Base-by-base conservation (phyloP, 495 filamentous ascomycete species). In the Platismatia glauca region DNA sequence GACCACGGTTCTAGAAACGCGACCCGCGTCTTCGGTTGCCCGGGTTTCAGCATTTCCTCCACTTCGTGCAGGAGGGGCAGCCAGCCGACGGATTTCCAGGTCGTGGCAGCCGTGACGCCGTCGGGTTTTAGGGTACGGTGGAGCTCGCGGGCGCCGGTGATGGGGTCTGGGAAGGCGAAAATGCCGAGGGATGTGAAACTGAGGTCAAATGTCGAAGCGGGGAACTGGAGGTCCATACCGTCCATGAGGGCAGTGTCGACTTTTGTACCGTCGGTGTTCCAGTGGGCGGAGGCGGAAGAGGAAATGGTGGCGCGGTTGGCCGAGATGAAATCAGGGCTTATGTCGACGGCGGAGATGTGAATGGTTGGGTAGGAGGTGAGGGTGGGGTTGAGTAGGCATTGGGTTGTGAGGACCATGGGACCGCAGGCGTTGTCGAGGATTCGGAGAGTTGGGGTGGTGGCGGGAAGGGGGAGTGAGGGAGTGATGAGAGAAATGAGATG, bases 81-180 rank as follows among this genome's bases (percentile, higher is more conserved):
- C 66, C 62, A 67, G 15, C 66, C 75, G 37, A 68, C 67, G 33
- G 66, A 46, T 48, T 71, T 73, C 72, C 70, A 77, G 20, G 68
- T 68, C 22, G 72, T 76, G 0, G 77, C 39, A 3, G 73, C 64
- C 2, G 74, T 72, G 3, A 72, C 60, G 38, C 74, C 74, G 44
- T 63, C 68, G 8, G 72, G 69, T 37, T 69, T 70, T 7, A 79
- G 70, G 3, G 62, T 65, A 53, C 66, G 66, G 38, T 58, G 20
- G 3, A 67, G 53, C 29, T 67, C 62, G 7, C 34, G 16, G 6
- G 55, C 55, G 9, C 58, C 61, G 5, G 20, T 50, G 11, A 60
- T 27, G 22, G 65, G 65, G 38, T 64, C 57, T 0, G 57, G 61
- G 41, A 60, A 64, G 16, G 65, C 39, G 57, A 64, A 64, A 39